Percentiles rank a stretch among this genome's conserved stretches.
These are phyloP conservation scores for Cystobasidiaceae sp. DNA, from an alignment of 1,284 basidiomycete species.

Conservation along the genomic window DNA sequence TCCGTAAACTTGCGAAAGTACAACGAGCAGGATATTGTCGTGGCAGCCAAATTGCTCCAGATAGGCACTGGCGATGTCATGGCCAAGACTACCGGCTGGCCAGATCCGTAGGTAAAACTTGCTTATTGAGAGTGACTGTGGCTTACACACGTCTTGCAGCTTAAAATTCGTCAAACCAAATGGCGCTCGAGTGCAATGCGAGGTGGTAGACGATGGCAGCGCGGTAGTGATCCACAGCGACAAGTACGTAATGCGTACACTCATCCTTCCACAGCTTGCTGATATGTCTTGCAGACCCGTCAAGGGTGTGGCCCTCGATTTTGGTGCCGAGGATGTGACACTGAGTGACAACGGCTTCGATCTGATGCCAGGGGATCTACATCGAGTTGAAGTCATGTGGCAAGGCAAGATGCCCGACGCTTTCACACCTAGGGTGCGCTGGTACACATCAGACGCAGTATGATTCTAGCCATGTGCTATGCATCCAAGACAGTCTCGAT, in stretches of 20 bases:
- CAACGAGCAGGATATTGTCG: background rate
- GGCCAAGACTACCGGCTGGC: background rate
- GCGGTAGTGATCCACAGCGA: no score
- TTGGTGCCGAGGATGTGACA: background rate
- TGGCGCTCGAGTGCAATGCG: background rate
- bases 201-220: no score
- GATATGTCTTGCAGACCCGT: background rate
- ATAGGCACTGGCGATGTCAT: background rate
- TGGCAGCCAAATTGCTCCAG: background rate
- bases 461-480: background rate
- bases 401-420: background rate
- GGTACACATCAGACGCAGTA: background rate
- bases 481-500: background rate
- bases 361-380: background rate
- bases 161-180: background rate
- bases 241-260: no score
- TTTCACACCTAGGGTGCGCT: background rate
- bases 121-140: no score
- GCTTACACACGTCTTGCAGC: no score
- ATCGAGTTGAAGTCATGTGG: background rate
- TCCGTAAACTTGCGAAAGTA: background rate
- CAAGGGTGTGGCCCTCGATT: background rate
- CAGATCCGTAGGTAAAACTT: background rate
- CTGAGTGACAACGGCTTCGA: conserved; percentile 13
- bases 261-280: background rate